Base-by-base conservation (phyloP, 345 rosid genomes). In the Boechera retrofracta region DNA sequence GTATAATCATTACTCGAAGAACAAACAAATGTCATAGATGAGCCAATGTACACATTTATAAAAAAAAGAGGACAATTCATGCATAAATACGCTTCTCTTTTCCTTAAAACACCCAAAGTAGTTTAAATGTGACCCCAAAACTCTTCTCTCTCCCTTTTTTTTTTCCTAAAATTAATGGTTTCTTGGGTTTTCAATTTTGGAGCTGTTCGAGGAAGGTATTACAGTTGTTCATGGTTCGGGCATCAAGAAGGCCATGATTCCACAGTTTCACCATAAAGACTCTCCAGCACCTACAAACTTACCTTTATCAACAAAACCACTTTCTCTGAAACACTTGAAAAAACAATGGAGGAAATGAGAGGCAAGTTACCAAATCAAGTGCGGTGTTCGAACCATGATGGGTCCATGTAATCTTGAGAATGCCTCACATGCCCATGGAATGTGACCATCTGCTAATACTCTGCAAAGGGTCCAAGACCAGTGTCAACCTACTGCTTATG, bases 371-470 rank as follows among this genome's bases (percentile, higher is more conserved):
- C 99, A 91, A 63, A 77, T 77, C 72, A 93, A 87, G 7, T 89
- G 57, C 1, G 97, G 94, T 38, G 86, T 75, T 83, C 71, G 83
- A 74, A 89, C 86, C 78, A 96, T 90, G 78, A 84, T 85, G 38
- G 56, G 83, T 29, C 96, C 93, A 35, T 96, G 96, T 77, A 91
- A 78, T 80, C 83, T 86, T 29, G 99, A 86, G 85, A 96, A 96
- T 45, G 95, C 93, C 79, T 96, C 98, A 32, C 98, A 93, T 32
- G 98, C 97, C 99, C 99, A 96, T n/a, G 99, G 89, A 74, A 93
- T 91, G 77, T 93, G 99, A 41, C 99, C 97, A 74, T 96, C 99
- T 59, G 98, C 99, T 79, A 93, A 81, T 66, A 96, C 93, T 59
- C 99, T 96, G 89, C 71, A 47, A 61, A 62, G 12, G n/a, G 10